Percentiles rank a stretch among this genome's conserved stretches.
phyloP scores from a whole-genome alignment of 148 eudicot genomes.

The Chenopodium formosanum region DNA sequence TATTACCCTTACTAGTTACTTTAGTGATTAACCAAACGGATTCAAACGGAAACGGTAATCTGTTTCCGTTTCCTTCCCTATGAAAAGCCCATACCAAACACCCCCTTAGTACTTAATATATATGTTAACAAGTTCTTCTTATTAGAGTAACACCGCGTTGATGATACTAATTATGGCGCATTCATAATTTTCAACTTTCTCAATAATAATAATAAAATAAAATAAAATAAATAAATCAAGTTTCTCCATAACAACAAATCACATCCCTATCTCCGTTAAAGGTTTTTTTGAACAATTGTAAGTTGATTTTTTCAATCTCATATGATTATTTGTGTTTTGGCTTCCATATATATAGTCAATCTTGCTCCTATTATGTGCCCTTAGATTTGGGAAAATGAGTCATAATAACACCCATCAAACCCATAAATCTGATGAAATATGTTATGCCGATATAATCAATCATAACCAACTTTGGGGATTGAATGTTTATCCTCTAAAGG shows the following conservation, averaged over 20 bases:
- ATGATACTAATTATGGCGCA: background rate
- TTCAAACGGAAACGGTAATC: too few species aligned
- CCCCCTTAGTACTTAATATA: background rate
- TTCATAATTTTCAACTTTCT: background rate
- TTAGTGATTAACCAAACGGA: too few species aligned
- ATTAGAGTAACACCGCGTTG: background rate
- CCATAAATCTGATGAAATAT: background rate
- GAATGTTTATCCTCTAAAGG: slow-evolving; percentile 16
- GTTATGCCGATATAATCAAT: slow-evolving; percentile 23
- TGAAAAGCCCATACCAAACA: too few species aligned
- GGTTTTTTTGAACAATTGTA: too few species aligned
- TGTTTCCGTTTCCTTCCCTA: too few species aligned
- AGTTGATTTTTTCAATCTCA: background rate
- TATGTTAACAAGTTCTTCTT: background rate
- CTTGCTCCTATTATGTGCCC: background rate
- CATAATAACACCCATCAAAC: background rate
- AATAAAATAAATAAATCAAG: too few species aligned
- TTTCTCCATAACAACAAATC: background rate
- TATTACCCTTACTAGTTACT: too few species aligned
- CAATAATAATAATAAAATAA: background rate
- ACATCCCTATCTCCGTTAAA: background rate
- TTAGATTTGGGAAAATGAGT: background rate
- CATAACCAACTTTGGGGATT: slow-evolving; percentile 8
- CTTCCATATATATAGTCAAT: background rate
- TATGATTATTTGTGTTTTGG: background rate